Evolutionary conservation across 1,284 basidiomycete genomes (phyloP).

Genomic region (Pholiota adiposa): DNA sequence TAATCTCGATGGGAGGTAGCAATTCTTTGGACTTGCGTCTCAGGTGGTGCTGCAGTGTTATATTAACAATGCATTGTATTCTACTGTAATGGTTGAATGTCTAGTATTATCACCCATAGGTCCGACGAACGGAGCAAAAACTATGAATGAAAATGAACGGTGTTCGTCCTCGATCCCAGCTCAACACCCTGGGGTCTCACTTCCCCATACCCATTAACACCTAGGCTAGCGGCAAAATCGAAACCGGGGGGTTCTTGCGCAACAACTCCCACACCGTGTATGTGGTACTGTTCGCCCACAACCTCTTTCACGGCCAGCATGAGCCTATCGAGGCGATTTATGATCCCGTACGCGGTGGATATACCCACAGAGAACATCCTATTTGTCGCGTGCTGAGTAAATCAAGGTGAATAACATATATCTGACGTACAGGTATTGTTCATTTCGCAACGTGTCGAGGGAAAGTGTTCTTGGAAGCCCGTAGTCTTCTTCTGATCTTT

Average conservation of each 20-base stretch:
- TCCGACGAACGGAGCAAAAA: too few relatives aligned
- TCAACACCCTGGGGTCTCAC: conserved; percentile 3
- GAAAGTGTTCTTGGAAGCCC: conserved; percentile 68
- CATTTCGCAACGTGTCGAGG: conserved; percentile 65
- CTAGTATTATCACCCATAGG: too few relatives aligned
- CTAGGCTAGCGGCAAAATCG: not conserved
- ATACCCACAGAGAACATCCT: conserved; percentile 81
- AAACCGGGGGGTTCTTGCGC: not conserved
- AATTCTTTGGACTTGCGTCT: too few relatives aligned
- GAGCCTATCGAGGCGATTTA: conserved; percentile 69
- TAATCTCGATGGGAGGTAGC: too few relatives aligned
- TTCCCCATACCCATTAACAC: not conserved
- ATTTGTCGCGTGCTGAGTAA: conserved; percentile 4
- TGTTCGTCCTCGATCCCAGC: conserved; percentile 17
- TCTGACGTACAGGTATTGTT: conserved; percentile 68
- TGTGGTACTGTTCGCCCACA: conserved; percentile 82
- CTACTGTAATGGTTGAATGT: too few relatives aligned
- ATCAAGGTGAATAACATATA: not conserved
- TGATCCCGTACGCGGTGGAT: conserved; percentile 67
- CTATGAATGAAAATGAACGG: conserved; percentile 17
- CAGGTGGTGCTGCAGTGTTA: too few relatives aligned
- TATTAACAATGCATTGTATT: too few relatives aligned
- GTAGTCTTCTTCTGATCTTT: conserved; percentile 70
- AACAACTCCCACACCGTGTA: conserved; percentile 59
- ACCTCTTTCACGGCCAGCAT: conserved; percentile 81